These are phyloP conservation scores for Lachancea quebecensis DNA, from an alignment of 805 yeast species.

Conservation along the genomic window DNA sequence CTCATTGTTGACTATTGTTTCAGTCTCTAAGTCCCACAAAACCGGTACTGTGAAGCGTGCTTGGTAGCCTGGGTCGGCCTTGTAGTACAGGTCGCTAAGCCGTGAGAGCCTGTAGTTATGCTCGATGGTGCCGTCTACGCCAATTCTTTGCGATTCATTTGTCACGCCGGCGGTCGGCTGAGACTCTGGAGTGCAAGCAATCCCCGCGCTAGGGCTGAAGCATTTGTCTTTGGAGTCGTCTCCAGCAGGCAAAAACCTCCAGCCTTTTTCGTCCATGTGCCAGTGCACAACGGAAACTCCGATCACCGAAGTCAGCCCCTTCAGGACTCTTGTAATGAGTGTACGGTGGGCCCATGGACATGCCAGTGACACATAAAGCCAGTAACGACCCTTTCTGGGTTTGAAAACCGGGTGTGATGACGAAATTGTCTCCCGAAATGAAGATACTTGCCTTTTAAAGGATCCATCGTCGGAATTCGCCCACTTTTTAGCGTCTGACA, in stretches of 20 bases:
- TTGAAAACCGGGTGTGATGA: constrained; percentile 53
- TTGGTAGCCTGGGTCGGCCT: constrained; percentile 64
- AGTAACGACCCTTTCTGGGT: constrained; percentile 78
- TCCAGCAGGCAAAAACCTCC: constrained; percentile 64
- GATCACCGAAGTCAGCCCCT: constrained; percentile 59
- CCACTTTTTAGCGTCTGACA: constrained; percentile 4
- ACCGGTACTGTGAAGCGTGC: constrained; percentile 93
- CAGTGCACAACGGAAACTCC: constrained; percentile 81
- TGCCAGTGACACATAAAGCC: constrained; percentile 77
- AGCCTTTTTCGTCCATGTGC: constrained; percentile 81
- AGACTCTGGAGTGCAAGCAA: constrained; percentile 1
- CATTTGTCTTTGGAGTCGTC: constrained; percentile 32
- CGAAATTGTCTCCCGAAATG: constrained; percentile 63
- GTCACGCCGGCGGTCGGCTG: constrained; percentile 8
- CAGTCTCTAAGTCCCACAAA: constrained; percentile 78
- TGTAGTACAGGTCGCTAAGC: constrained; percentile 64
- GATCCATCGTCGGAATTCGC: constrained; percentile 38
- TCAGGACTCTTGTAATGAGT: constrained; percentile 61
- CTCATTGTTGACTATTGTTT: constrained; percentile 87
- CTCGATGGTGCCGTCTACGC: constrained; percentile 44
- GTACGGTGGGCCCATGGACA: constrained; percentile 97
- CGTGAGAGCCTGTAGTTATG: constrained; percentile 52
- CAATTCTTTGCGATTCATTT: constrained; percentile 14
- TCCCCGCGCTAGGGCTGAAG: constrained; percentile 1
- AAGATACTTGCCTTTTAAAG: constrained; percentile 45